Evolutionary conservation across 495 filamentous ascomycete species (phyloP).

Genomic region (Bryoglossum gracile): DNA sequence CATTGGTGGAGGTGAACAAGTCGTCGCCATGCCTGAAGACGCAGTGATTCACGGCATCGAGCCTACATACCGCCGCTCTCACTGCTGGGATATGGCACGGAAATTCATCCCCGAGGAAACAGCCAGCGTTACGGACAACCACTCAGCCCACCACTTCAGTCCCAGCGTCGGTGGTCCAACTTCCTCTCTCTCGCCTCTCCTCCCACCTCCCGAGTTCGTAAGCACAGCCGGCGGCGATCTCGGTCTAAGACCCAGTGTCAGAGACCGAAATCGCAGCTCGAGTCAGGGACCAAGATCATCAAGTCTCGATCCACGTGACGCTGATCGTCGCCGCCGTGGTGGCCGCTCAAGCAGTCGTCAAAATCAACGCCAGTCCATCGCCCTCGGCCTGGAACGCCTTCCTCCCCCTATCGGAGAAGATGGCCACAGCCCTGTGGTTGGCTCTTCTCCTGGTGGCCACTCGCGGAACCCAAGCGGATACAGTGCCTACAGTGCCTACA

Average conservation of each 20-base stretch:
- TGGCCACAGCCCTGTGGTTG: background rate
- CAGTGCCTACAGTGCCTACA: no score
- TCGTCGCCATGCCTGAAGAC: constrained; percentile 73
- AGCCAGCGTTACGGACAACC: background rate
- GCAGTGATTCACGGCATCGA: constrained; percentile 84
- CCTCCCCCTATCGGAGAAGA: constrained; percentile 9
- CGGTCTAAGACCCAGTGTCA: constrained; percentile 9
- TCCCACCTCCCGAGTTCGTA: constrained; percentile 21
- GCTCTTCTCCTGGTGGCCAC: background rate
- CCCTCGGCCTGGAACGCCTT: constrained; percentile 22
- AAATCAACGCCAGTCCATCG: constrained; percentile 17
- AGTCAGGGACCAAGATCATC: background rate
- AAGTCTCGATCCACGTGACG: background rate
- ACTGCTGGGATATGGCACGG: constrained; percentile 84
- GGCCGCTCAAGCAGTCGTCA: constrained; percentile 1
- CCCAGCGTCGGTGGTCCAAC: background rate
- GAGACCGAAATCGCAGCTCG: background rate
- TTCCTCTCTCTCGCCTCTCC: constrained; percentile 12
- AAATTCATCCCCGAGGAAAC: constrained; percentile 45
- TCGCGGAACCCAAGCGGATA: background rate
- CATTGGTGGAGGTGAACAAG: constrained; percentile 58
- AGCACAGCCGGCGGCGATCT: constrained; percentile 16
- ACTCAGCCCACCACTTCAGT: background rate
- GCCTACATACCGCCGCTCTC: constrained; percentile 80
- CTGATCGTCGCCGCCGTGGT: background rate